Conservation (phyloP, 2,329 filamentous ascomycete species). For the Sclerotinia trifoliorum region DNA sequence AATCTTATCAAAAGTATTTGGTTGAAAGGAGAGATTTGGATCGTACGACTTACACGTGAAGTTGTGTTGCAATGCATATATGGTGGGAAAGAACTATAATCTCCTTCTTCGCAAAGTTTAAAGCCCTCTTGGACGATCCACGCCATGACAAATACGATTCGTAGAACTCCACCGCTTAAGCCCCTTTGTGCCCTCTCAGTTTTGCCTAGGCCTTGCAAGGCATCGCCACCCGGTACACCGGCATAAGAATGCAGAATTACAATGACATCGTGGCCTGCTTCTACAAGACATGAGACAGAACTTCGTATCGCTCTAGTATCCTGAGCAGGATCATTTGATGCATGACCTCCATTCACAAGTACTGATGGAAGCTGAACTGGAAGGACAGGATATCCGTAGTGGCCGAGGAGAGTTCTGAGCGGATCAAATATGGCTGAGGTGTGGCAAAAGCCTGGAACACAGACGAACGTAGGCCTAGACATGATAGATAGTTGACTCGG, state of each 20-base stretch:
- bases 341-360: conserved; percentile 33
- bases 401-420: conserved; percentile 39
- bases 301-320: conserved; percentile 42
- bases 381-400: conserved; percentile 39
- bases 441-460: conserved; percentile 45
- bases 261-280: conserved; percentile 39
- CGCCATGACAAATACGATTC: conserved; percentile 45
- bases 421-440: conserved; percentile 41
- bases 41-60: conserved; percentile 19
- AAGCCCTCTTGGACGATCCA: conserved; percentile 32
- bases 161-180: conserved; percentile 31
- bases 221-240: conserved; percentile 34
- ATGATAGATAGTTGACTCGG: conserved; percentile 23
- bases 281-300: conserved; percentile 39
- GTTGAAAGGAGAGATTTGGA: not conserved
- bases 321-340: conserved; percentile 42
- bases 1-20: not conserved
- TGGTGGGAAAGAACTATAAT: conserved; percentile 21
- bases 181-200: conserved; percentile 29
- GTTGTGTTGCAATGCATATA: conserved; percentile 16
- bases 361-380: conserved; percentile 42
- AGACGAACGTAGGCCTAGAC: conserved; percentile 42
- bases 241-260: conserved; percentile 35
- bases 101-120: conserved; percentile 21
- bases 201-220: conserved; percentile 32